Conservation (phyloP, 306 rosid genomes). For the Begonia loranthoides region DNA sequence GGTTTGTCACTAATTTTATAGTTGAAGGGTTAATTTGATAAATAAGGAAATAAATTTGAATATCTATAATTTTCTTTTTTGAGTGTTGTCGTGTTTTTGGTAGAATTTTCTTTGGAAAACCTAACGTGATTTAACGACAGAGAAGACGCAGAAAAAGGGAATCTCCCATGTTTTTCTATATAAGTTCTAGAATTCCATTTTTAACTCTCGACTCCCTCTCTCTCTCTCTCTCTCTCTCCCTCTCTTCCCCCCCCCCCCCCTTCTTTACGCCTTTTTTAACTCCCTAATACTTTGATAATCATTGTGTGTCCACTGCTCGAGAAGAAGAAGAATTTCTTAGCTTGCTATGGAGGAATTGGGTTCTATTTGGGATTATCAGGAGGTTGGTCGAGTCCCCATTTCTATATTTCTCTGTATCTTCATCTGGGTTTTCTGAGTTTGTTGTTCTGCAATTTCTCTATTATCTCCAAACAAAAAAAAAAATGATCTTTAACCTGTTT, state of each 20-base stretch:
- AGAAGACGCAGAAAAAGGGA: constrained; percentile 2
- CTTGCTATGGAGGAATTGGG: constrained; percentile 9
- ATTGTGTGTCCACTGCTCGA: background rate
- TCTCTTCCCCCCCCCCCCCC: constrained; percentile 1
- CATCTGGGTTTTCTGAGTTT: constrained; percentile 2
- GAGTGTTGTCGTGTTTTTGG: too few relatives aligned
- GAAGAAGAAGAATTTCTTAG: too few relatives aligned
- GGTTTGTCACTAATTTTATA: too few relatives aligned
- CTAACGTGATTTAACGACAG: background rate
- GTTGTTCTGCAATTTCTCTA: background rate
- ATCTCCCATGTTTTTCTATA: constrained; percentile 1
- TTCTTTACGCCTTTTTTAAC: constrained; percentile 9
- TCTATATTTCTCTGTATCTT: background rate
- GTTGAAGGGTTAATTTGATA: too few relatives aligned
- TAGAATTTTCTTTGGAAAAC: too few relatives aligned
- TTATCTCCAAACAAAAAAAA: too few relatives aligned
- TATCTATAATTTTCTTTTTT: too few relatives aligned
- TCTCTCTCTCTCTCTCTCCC: background rate
- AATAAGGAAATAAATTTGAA: too few relatives aligned
- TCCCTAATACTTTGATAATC: constrained; percentile 6
- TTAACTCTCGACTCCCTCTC: background rate
- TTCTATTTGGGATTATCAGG: constrained; percentile 10
- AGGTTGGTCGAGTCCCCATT: constrained; percentile 2
- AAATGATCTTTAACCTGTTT: too few relatives aligned
- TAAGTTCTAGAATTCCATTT: background rate